A percentile compares a stretch with the other conserved stretches of the same genome.
Evolutionary conservation across 2,329 filamentous ascomycete species (phyloP).

Genomic region (Emmonsiellopsis sp.): DNA sequence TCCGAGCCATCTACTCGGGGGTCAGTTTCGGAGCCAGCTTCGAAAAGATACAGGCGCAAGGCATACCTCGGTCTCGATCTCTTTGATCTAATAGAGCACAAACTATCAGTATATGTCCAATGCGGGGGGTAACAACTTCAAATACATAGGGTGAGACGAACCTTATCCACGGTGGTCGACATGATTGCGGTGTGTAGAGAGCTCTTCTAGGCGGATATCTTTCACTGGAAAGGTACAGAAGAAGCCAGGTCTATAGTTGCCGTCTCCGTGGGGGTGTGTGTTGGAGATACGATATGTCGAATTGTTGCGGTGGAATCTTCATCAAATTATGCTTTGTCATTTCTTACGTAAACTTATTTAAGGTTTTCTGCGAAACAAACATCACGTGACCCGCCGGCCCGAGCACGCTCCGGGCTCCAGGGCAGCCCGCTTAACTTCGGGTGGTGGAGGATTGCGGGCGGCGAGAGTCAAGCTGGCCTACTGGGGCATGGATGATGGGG

Average conservation of each 20-base stretch:
- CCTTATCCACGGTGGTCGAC: conserved; percentile 97
- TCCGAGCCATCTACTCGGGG: conserved; percentile 69
- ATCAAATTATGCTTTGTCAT: not conserved
- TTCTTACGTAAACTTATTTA: not conserved
- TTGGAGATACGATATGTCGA: not conserved
- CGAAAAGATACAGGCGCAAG: conserved; percentile 4
- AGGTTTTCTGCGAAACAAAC: too few species aligned
- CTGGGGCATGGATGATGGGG: not conserved
- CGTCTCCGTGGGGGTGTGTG: not conserved
- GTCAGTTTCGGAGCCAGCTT: conserved; percentile 12
- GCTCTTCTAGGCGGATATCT: not conserved
- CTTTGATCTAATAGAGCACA: conserved; percentile 63
- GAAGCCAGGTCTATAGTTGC: not conserved
- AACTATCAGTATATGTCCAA: conserved; percentile 18
- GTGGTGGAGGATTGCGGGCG: not conserved
- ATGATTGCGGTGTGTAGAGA: conserved; percentile 39
- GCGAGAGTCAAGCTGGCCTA: not conserved
- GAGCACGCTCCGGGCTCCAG: not conserved
- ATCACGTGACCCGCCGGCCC: not conserved
- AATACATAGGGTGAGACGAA: conserved; percentile 29
- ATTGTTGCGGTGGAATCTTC: not conserved
- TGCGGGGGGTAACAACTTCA: not conserved
- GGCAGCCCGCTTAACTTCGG: not conserved
- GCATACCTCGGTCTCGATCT: conserved; percentile 86
- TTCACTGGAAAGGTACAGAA: not conserved